Evolutionary conservation across 1,284 basidiomycete species (phyloP), one percentile per base, ranked within the genome.

Genomic region (Cystobasidiaceae sp.): DNA sequence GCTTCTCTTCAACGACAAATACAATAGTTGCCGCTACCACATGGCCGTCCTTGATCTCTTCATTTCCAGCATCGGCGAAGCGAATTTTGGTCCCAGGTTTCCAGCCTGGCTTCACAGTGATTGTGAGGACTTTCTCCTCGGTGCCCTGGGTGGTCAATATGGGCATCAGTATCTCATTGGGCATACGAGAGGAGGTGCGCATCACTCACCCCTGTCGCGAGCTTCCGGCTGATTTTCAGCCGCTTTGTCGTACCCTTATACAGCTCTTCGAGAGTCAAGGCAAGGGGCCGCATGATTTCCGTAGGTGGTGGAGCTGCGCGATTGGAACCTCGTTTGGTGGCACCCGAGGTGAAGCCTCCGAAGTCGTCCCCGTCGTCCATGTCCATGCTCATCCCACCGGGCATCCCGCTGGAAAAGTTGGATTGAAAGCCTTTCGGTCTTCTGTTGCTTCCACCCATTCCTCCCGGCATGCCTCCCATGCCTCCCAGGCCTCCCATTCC

Each of bases 211-310:
- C 60, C 60, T 3, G n/a, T 27, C 19, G 63, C 66, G 6, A 48
- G 69, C 67, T 69, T 51, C 67, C 71, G 66, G 3, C 86, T 86
- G 66, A 98, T 85, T 77, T 93, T 94, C 67, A 98, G 83, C 71
- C 86, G 89, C 78, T 97, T 98, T 28, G 86, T 87, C 1, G 86
- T 81, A 32, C 96, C 96, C 49, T 81, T 82, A 79, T 90, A 94
- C n/a, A 98, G 83, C 55, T 98, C 94, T 73, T 92, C 86, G 5
- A 98, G 82, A 0, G 92, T 84, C 30, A 96, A 81, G 69, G 90
- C 90, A 67, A 97, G 84, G 0, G 91, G 91, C 67, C 87, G 86
- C 27, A 83, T 85, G 75, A 92, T 86, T 78, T 92, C 91, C 76
- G 63, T 76, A 39, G 77, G 67, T 77, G 75, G 57, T 61, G 76